Evolutionary conservation across 2,329 filamentous ascomycete species (phyloP).

Genomic region (Trichoderma oligosporum): DNA sequence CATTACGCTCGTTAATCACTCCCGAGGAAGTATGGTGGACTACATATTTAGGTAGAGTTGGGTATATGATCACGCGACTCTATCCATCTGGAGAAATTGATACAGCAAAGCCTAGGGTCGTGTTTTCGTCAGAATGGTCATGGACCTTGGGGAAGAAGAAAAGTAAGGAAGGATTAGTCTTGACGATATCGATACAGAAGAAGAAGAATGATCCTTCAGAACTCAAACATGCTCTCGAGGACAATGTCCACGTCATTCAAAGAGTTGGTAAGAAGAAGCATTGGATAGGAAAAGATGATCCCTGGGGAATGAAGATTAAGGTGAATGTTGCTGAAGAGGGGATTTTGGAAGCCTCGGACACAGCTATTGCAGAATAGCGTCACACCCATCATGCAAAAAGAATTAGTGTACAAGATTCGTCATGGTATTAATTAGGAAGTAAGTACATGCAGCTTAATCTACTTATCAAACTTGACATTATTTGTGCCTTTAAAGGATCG

Average conservation of each 20-base stretch:
- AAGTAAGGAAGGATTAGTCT: slow-evolving; percentile 39
- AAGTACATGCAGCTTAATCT: no score
- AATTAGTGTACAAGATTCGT: neutral
- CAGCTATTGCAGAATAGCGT: neutral
- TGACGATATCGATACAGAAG: slow-evolving; percentile 42
- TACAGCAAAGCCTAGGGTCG: slow-evolving; percentile 37
- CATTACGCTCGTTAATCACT: slow-evolving; percentile 51
- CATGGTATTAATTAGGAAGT: no score
- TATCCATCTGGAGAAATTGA: slow-evolving; percentile 57
- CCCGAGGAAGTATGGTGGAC: slow-evolving; percentile 61
- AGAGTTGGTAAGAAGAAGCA: slow-evolving; percentile 60
- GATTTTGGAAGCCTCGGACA: slow-evolving; percentile 22
- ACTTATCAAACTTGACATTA: no score
- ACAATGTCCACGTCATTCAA: slow-evolving; percentile 42
- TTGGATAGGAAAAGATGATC: slow-evolving; percentile 39
- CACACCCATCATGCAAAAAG: neutral
- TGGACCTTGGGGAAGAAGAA: slow-evolving; percentile 38
- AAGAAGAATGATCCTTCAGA: slow-evolving; percentile 36
- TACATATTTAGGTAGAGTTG: slow-evolving; percentile 59
- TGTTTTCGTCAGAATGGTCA: slow-evolving; percentile 40
- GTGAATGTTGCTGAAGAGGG: slow-evolving; percentile 35
- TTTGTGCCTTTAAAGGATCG: no score
- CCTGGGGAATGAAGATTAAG: slow-evolving; percentile 39
- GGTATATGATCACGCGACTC: slow-evolving; percentile 52
- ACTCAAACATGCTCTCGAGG: slow-evolving; percentile 39